Conservation (phyloP, 208 protist species). For the Angomonas deanei region DNA sequence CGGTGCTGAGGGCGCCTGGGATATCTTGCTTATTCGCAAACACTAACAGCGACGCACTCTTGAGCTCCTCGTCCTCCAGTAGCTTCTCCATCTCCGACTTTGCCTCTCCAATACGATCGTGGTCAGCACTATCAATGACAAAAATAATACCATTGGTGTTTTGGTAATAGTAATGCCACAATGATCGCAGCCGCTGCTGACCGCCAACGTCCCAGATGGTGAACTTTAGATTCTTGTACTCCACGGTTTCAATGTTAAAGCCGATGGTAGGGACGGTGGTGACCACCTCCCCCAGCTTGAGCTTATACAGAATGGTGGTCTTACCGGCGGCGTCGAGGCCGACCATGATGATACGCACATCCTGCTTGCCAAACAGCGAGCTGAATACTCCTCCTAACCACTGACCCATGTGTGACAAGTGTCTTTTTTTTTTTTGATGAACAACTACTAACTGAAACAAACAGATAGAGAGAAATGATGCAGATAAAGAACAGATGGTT, state of each 20-base stretch:
- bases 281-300: slow-evolving; percentile 96
- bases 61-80: slow-evolving; percentile 96
- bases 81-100: slow-evolving; percentile 93
- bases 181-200: slow-evolving; percentile 94
- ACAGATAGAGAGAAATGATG: neutral
- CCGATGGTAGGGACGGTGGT: slow-evolving; percentile 97
- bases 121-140: slow-evolving; percentile 96
- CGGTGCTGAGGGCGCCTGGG: slow-evolving; percentile 95
- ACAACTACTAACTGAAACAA: neutral
- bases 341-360: slow-evolving; percentile 97
- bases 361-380: slow-evolving; percentile 92
- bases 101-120: slow-evolving; percentile 88
- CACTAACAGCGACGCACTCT: slow-evolving; percentile 94
- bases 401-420: no score
- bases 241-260: slow-evolving; percentile 96
- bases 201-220: slow-evolving; percentile 96
- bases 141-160: slow-evolving; percentile 97
- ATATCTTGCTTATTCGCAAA: slow-evolving; percentile 99
- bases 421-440: slow-evolving; percentile 19
- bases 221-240: slow-evolving; percentile 97
- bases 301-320: slow-evolving; percentile 97
- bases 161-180: slow-evolving; percentile 97
- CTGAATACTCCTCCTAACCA: no score
- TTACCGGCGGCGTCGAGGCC: slow-evolving; percentile 98
- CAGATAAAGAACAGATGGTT: neutral